These are phyloP conservation scores for Colletotrichum salicis DNA, from an alignment of 2,329 filamentous ascomycete species.

Conservation along the genomic window DNA sequence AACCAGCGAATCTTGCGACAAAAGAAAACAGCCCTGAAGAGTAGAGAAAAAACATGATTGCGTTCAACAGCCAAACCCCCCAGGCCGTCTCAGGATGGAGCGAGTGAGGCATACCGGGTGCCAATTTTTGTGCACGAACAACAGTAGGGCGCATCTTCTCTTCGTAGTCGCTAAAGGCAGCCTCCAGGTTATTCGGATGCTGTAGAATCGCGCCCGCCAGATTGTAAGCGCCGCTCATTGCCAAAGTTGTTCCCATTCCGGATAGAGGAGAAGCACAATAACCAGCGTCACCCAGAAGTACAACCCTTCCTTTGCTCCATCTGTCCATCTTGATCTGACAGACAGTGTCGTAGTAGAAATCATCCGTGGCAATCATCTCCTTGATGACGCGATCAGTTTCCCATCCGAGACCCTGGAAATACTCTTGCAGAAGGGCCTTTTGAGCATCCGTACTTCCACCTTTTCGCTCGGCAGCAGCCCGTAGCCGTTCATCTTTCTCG, in stretches of 20 bases:
- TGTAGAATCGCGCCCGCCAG: conserved; percentile 58
- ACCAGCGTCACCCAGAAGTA: conserved; percentile 60
- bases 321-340: conserved; percentile 53
- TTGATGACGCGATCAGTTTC: conserved; percentile 48
- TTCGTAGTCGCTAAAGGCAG: conserved; percentile 53
- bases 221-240: conserved; percentile 59
- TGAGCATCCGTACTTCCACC: conserved; percentile 44
- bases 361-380: conserved; percentile 47
- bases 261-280: conserved; percentile 57
- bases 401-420: conserved; percentile 60
- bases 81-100: conserved; percentile 42
- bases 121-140: conserved; percentile 49
- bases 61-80: conserved; percentile 41
- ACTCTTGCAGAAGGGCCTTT: conserved; percentile 51
- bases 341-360: conserved; percentile 57
- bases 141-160: conserved; percentile 52
- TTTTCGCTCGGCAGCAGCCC: conserved; percentile 23
- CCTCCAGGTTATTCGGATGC: conserved; percentile 38
- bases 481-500: conserved; percentile 40
- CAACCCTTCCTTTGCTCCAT: conserved; percentile 51
- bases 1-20: neutral
- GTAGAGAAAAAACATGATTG: conserved; percentile 10
- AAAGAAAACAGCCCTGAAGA: conserved; percentile 7
- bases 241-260: conserved; percentile 59
- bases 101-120: conserved; percentile 41